Base-by-base conservation (phyloP, 441 rosid genomes). In the Eutrema salsugineum region DNA sequence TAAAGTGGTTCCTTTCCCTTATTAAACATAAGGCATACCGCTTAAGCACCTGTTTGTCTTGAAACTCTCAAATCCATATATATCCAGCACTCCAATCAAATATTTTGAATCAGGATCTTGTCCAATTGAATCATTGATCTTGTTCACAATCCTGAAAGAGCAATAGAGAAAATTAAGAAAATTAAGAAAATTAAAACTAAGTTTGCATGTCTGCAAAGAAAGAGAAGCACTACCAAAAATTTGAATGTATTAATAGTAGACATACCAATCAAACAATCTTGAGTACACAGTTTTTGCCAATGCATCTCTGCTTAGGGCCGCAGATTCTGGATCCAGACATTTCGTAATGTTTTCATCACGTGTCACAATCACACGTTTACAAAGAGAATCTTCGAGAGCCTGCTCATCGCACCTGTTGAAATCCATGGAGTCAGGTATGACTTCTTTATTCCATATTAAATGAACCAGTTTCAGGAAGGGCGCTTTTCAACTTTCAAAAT, bases 31-130 rank as follows among this genome's bases (percentile, higher is more conserved):
- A 82, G 84, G 88, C 88, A 78, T 84, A 86, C 87, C 84, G 38
- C 79, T 77, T 78, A 88, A 84, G 93, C 90, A 91, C 97, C 97
- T 91, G 89, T 91, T 91, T 83, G 93, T 91, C 85, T 85, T 89
- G 90, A 91, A 91, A 87, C 96, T 91, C 85, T 91, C 97, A 73
- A 91, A 91, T 67, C 97, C 97, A 82, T 91, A 91, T 71, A 91
- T 91, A 83, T 91, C 97, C 72, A 91, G 85, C 66, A 91, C 96
- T 1, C 97, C 97, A 62, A 91, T 91, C 63, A 91, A 77, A 79
- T 63, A 83, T 73, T 85, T 82, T 61, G 97, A 89, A 47, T 85
- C 75, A 56, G 86, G 91, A 73, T 91, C 97, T 84, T 91, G 97
- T 67, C 97, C 97, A 71, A 91, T 91, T 40, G 93, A 87, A 72